Base-by-base conservation (phyloP, 2,329 filamentous ascomycete genomes). In the Tolypocladium ophioglossoides region DNA sequence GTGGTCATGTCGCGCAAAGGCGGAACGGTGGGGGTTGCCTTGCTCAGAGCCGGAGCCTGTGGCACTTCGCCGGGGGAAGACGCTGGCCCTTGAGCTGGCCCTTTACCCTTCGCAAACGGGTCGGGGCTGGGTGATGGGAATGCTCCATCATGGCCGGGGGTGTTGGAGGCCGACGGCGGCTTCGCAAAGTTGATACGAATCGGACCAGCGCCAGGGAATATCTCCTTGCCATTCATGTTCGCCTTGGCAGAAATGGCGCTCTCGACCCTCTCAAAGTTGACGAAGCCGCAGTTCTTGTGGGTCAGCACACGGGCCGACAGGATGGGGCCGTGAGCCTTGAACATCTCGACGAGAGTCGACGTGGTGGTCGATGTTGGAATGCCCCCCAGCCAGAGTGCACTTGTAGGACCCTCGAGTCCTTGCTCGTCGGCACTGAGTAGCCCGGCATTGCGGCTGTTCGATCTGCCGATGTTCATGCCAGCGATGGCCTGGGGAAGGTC, bases 231-330 rank as follows among this genome's bases (percentile, higher is more conserved):
- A 64, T 97, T 97, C 72, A 96, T 85, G 66, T 85, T 80, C 16
- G 84, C 84, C 69, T 92, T 95, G 18, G 94, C 94, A 56, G 89
- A 85, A 40, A 96, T 85, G 54, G 94, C 94, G 67, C 90, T 95
- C 60, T 97, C 91, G 34, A 94, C 74, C 56, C 83, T 86, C 71
- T 97, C 91, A 65, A 96, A 99, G 71, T 99, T 99, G 67, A 99
- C 92, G 63, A 99, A 99, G 3, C 92, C 94, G 68, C 94, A 99
- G 72, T 96, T 97, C 78, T 99, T 99, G 76, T 99, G 91, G 0
- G 94, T 97, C 57, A 99, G 78, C 5, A 99, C 94, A 59, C 94
- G 83, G 32, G 90, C 92, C 4, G 92, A 96, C 60, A 94, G 80
- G 58, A 99, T 96, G 3, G 87, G 81, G 11, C 94, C 94, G 61